A percentile compares a stretch with the other conserved stretches of the same genome.
Evolutionary conservation across 75 land plant genomes (phyloP).

Genomic region (Gnetum montanum): DNA sequence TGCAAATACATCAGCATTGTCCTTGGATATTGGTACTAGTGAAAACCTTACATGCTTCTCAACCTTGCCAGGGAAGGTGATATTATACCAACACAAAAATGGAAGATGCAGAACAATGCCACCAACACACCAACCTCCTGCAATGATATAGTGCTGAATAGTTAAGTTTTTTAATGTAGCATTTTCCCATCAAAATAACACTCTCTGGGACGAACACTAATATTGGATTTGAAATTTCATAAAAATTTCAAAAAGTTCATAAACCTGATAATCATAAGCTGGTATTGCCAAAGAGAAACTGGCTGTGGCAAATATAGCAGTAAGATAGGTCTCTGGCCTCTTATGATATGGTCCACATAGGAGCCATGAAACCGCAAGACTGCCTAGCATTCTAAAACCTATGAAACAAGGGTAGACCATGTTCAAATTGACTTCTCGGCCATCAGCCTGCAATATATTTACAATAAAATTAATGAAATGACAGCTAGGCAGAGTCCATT

Average conservation of each 20-base stretch:
- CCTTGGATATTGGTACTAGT: background rate
- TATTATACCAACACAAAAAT: conserved; percentile 57
- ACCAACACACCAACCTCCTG: conserved; percentile 85
- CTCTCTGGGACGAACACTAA: no score
- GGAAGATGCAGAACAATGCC: conserved; percentile 63
- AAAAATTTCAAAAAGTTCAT: background rate
- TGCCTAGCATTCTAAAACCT: conserved; percentile 81
- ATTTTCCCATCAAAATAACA: no score
- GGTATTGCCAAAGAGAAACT: conserved; percentile 48
- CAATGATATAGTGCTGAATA: no score
- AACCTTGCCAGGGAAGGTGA: conserved; percentile 77
- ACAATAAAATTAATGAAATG: no score
- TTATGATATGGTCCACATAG: conserved; percentile 29
- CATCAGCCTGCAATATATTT: conserved; percentile 72
- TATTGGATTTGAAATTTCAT: no score
- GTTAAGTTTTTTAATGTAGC: background rate
- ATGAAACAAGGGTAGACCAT: conserved; percentile 63
- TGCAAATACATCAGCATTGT: background rate
- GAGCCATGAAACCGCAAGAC: conserved; percentile 64
- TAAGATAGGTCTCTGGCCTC: conserved; percentile 42
- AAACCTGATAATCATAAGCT: conserved; percentile 97
- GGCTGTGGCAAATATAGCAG: conserved; percentile 27
- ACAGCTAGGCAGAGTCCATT: no score
- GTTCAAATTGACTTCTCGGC: conserved; percentile 69
- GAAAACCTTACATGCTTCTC: conserved; percentile 57